Evolutionary conservation across 2,329 filamentous ascomycete species (phyloP).

Genomic region (Gnomoniopsis smithogilvyi): DNA sequence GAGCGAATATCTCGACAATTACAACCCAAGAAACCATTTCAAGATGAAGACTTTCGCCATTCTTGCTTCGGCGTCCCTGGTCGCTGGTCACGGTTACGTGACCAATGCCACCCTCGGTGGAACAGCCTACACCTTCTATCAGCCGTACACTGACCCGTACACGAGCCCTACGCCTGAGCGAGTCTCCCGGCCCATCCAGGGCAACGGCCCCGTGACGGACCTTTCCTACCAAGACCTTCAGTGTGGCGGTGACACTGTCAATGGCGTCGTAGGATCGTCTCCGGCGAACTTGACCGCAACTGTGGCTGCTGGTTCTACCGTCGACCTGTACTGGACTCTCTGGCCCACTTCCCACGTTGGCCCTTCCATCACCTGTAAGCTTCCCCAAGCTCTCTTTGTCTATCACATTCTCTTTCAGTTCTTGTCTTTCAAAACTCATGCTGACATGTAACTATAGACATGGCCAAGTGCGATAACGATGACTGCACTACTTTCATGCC

Average conservation of each 20-base stretch:
- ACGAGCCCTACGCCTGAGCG: slow-evolving; percentile 22
- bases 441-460: neutral
- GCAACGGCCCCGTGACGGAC: slow-evolving; percentile 56
- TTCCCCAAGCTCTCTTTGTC: slow-evolving; percentile 3
- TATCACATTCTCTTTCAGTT: neutral
- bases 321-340: slow-evolving; percentile 53
- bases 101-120: slow-evolving; percentile 17
- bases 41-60: slow-evolving; percentile 20
- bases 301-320: slow-evolving; percentile 49
- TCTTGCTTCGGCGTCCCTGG: slow-evolving; percentile 13
- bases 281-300: slow-evolving; percentile 51
- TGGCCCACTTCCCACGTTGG: slow-evolving; percentile 37
- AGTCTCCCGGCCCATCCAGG: slow-evolving; percentile 55
- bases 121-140: slow-evolving; percentile 12
- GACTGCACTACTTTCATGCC: slow-evolving; percentile 17
- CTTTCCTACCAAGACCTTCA: slow-evolving; percentile 51
- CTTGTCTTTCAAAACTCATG: neutral
- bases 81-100: slow-evolving; percentile 18
- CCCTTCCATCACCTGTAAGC: slow-evolving; percentile 37
- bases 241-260: slow-evolving; percentile 51
- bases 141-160: slow-evolving; percentile 15
- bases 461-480: slow-evolving; percentile 6
- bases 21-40: neutral
- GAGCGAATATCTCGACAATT: neutral
- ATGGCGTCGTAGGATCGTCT: slow-evolving; percentile 43